Evolutionary conservation across 108 stramenopile species (phyloP).

Genomic region (Pseudonitzschia multiseries): DNA sequence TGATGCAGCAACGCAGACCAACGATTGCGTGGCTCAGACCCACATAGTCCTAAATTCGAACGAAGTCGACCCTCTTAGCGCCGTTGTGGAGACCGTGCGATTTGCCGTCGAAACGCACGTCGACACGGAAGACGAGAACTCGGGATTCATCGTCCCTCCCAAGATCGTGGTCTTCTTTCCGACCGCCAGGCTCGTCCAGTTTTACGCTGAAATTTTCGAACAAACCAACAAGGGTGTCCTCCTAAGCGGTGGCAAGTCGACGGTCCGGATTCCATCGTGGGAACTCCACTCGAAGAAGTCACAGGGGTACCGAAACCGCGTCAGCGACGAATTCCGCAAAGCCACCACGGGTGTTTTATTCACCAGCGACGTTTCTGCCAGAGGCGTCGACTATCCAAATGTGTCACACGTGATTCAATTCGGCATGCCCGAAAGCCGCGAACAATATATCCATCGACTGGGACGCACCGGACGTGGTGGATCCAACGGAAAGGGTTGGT

Average conservation of each 20-base stretch:
- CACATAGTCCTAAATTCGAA: constrained; percentile 5
- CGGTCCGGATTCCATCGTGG: constrained; percentile 42
- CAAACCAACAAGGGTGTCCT: constrained; percentile 16
- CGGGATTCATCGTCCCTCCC: constrained; percentile 40
- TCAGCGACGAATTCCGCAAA: constrained; percentile 60
- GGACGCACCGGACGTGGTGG: constrained; percentile 88
- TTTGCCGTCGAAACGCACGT: constrained; percentile 39
- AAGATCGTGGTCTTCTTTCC: constrained; percentile 85
- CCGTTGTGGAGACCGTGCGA: constrained; percentile 43
- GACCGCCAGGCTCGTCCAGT: constrained; percentile 64
- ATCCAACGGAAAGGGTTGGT: constrained; percentile 53
- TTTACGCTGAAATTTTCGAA: constrained; percentile 72
- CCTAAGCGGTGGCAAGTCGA: neutral
- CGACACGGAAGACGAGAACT: constrained; percentile 17
- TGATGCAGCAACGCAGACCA: constrained; percentile 11
- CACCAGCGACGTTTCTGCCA: constrained; percentile 87
- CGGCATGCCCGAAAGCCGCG: constrained; percentile 34
- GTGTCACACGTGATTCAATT: constrained; percentile 53
- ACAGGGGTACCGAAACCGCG: constrained; percentile 69
- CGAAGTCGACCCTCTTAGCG: constrained; percentile 26
- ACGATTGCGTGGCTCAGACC: neutral
- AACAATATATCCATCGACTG: constrained; percentile 86
- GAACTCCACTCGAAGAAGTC: constrained; percentile 86
- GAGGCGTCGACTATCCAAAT: constrained; percentile 84
- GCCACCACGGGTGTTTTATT: constrained; percentile 56